Evolutionary conservation across 352 stramenopile genomes (phyloP).

Genomic region (Pythium utonaiense): DNA sequence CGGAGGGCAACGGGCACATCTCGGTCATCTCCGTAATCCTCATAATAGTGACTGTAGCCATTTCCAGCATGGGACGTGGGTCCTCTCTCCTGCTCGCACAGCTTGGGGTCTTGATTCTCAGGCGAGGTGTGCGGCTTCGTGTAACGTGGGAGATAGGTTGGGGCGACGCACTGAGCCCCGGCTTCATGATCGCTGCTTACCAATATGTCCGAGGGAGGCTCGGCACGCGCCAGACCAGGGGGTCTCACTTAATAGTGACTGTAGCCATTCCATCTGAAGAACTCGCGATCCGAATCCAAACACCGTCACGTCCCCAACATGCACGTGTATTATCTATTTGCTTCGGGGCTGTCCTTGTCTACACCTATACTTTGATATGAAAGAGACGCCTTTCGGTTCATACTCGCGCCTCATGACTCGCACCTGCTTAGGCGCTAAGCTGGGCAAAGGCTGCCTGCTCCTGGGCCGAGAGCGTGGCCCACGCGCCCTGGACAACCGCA

Average conservation of each 20-base stretch:
- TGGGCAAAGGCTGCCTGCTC: conserved; percentile 70
- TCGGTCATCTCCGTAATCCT: background rate
- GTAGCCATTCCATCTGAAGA: too few species aligned
- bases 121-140: too few species aligned
- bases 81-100: too few species aligned
- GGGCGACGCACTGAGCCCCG: too few species aligned
- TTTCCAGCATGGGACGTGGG: background rate
- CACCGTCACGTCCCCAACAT: background rate
- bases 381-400: background rate
- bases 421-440: conserved; percentile 22
- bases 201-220: too few species aligned
- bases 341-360: background rate
- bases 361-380: conserved; percentile 2
- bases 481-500: conserved; percentile 60
- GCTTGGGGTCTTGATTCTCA: too few species aligned
- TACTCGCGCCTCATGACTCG: background rate
- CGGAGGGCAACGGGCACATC: background rate
- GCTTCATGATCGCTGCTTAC: too few species aligned
- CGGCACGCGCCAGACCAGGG: too few species aligned
- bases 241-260: too few species aligned
- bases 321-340: conserved; percentile 3
- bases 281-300: too few species aligned
- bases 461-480: conserved; percentile 60
- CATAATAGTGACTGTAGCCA: conserved; percentile 2
- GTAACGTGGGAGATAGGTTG: too few species aligned